phyloP scores from a whole-genome alignment of 2,329 filamentous ascomycete genomes.

The Amauroascus niger region DNA sequence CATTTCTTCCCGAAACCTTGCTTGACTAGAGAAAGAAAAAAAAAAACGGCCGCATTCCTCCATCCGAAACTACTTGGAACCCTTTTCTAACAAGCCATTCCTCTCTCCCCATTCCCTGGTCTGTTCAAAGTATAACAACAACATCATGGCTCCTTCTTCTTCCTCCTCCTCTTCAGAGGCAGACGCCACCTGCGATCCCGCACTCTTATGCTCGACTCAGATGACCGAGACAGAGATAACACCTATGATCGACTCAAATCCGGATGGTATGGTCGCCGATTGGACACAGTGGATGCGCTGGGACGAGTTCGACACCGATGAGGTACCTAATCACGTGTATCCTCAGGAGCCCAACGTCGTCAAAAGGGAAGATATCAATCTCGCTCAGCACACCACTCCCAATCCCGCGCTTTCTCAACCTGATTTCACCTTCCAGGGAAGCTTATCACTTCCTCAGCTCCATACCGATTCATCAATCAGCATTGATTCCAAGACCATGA shows the following conservation, averaged over 20 bases:
- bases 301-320: slow-evolving; percentile 31
- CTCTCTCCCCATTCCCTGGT: neutral
- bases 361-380: neutral
- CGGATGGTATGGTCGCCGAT: slow-evolving; percentile 29
- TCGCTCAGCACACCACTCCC: neutral
- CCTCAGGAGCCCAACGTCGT: slow-evolving; percentile 18
- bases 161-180: slow-evolving; percentile 5
- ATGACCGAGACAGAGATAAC: slow-evolving; percentile 7
- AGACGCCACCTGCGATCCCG: slow-evolving; percentile 3
- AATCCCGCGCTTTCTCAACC: neutral
- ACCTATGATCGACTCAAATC: slow-evolving; percentile 16
- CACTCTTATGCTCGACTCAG: slow-evolving; percentile 5
- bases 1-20: slow-evolving; percentile 12
- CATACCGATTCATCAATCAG: neutral
- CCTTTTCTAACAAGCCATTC: neutral
- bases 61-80: slow-evolving; percentile 6
- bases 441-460: slow-evolving; percentile 7
- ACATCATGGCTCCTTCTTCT: slow-evolving; percentile 3
- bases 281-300: slow-evolving; percentile 41
- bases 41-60: neutral
- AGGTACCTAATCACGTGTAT: slow-evolving; percentile 24
- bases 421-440: slow-evolving; percentile 11
- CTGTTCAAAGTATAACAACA: neutral
- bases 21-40: no score
- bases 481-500: neutral